Base-by-base conservation (phyloP, 495 filamentous ascomycete species). In the Choiromyces venosus region DNA sequence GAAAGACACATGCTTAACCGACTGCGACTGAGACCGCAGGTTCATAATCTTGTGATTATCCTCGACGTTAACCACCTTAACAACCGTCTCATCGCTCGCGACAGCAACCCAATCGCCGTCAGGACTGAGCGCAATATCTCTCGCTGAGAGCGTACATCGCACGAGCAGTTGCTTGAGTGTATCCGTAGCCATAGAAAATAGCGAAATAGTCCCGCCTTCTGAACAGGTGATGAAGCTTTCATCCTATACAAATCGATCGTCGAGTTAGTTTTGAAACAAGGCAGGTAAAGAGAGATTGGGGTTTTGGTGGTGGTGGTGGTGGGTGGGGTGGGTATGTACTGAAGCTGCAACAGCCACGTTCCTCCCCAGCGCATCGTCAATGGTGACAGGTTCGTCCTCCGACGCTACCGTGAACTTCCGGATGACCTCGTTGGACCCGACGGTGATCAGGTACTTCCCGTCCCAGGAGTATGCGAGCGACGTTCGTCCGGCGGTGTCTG, bases 61-160 rank as follows among this genome's bases (percentile, higher is more conserved):
- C 65, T 91, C 85, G 38, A 90, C 87, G 77, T 89, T 91, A 72
- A 98, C 92, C 46, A 99, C 85, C 79, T 94, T 96, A 44, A 97
- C 92, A 0, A 89, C 90, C 42, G 96, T 86, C 80, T 99, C 95
- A 83, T 99, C 96, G 87, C 94, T 97, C 39, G 96, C 92, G n/a
- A 98, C 92, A 46, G 95, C 95, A 67, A 87, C 90, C 96, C 93
- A 98, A 79, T 91, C 88, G 0, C 88, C 87, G 82, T 99, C 93
- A 9, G 88, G 89, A 5, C 93, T 94, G 21, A 98, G 83, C 1
- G 90, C 90, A 72, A 99, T 86, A 79, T 97, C 93, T 80, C 95
- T 87, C 19, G 97, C 87, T 10, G 95, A 91, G 12, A 99, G 85
- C 19, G 92, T 88, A 74, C 88, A 92, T 61, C 95, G 91, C 2